These are phyloP conservation scores for Fusarium domesticum DNA, from an alignment of 2,329 filamentous ascomycete species.

Conservation along the genomic window DNA sequence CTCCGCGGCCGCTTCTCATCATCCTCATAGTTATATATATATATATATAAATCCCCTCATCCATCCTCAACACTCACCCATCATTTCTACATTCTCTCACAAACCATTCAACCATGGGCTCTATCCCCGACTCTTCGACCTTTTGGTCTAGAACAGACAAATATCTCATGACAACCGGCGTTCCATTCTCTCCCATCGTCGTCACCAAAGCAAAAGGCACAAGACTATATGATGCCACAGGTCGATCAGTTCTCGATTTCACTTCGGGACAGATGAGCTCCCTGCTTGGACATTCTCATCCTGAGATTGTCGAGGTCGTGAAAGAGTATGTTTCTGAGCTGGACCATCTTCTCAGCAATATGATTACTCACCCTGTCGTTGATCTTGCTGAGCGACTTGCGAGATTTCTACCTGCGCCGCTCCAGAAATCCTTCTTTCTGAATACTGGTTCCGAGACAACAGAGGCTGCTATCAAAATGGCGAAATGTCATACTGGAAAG, in stretches of 20 bases:
- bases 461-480: slow-evolving; percentile 62
- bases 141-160: slow-evolving; percentile 38
- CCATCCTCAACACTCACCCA: background rate
- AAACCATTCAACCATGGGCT: slow-evolving; percentile 5
- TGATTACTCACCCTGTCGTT: slow-evolving; percentile 55
- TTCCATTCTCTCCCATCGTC: slow-evolving; percentile 38
- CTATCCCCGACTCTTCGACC: background rate
- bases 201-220: slow-evolving; percentile 46
- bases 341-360: slow-evolving; percentile 56
- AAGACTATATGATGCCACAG: slow-evolving; percentile 42
- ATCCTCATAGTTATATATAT: too few species aligned
- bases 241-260: slow-evolving; percentile 52
- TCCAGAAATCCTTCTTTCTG: slow-evolving; percentile 55
- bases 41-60: background rate
- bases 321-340: slow-evolving; percentile 45
- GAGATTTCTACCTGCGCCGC: slow-evolving; percentile 41
- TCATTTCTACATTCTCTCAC: background rate
- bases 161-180: slow-evolving; percentile 43
- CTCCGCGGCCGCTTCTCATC: too few species aligned
- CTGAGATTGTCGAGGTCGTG: slow-evolving; percentile 54
- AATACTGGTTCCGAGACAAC: slow-evolving; percentile 54
- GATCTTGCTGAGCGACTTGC: slow-evolving; percentile 49
- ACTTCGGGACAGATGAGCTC: slow-evolving; percentile 60
- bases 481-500: slow-evolving; percentile 60
- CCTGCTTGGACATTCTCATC: slow-evolving; percentile 55